A percentile compares a stretch with the other conserved stretches of the same genome.
Evolutionary conservation across 169 alveolate genomes (phyloP).

Genomic region (Plasmodium vinckei): DNA sequence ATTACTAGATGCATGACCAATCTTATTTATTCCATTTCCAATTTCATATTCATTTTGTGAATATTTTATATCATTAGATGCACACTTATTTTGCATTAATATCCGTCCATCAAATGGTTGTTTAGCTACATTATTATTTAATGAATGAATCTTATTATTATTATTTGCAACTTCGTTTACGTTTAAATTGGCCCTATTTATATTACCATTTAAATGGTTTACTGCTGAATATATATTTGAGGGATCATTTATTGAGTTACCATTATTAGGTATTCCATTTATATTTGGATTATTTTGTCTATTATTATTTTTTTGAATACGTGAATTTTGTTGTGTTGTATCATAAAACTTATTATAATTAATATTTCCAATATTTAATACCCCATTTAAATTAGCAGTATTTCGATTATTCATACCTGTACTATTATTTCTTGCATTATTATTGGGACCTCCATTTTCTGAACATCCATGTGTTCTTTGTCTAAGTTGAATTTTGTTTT

Average conservation of each 20-base stretch:
- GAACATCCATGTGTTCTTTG: background rate
- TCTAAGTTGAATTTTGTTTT: slow-evolving; percentile 2
- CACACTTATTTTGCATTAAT: background rate
- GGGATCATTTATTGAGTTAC: background rate
- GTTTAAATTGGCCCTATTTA: background rate
- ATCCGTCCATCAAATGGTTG: background rate
- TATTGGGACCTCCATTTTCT: slow-evolving; percentile 8
- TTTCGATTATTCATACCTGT: background rate
- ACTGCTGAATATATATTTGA: background rate
- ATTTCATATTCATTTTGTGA: slow-evolving; percentile 7
- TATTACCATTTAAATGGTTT: slow-evolving; percentile 1
- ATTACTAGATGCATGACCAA: background rate
- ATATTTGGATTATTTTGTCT: background rate
- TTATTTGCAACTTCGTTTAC: slow-evolving; percentile 12
- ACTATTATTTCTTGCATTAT: background rate
- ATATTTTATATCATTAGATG: slow-evolving; percentile 10
- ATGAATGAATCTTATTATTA: slow-evolving; percentile 1
- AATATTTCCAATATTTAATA: background rate
- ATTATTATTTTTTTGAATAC: background rate
- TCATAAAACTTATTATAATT: slow-evolving; percentile 9
- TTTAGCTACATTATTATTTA: slow-evolving; percentile 8
- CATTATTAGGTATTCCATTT: background rate
- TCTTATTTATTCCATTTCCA: background rate
- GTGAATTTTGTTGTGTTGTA: background rate
- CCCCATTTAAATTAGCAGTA: background rate